phyloP scores from a whole-genome alignment of 768 basidiomycete species.

The Boletus barrowsii region DNA sequence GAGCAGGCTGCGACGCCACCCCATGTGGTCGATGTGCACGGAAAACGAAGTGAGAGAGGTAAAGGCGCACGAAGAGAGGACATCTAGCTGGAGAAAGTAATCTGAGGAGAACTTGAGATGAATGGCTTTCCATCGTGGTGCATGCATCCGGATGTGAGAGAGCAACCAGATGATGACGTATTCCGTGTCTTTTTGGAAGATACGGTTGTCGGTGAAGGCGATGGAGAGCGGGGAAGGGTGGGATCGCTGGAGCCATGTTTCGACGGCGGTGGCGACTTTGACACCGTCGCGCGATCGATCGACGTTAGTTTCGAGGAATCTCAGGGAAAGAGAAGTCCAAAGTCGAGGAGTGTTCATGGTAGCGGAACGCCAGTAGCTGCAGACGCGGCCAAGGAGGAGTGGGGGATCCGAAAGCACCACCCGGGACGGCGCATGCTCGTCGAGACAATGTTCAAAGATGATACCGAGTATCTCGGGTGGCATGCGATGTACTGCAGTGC shows the following conservation, averaged over 20 bases:
- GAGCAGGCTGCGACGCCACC: slow-evolving; percentile 21
- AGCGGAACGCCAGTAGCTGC: slow-evolving; percentile 25
- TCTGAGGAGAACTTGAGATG: slow-evolving; percentile 28
- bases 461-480: slow-evolving; percentile 40
- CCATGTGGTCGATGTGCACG: slow-evolving; percentile 27
- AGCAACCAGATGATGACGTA: slow-evolving; percentile 18
- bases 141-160: slow-evolving; percentile 14
- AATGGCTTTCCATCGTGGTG: slow-evolving; percentile 24
- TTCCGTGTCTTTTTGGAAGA: slow-evolving; percentile 26
- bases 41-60: slow-evolving; percentile 22
- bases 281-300: slow-evolving; percentile 20
- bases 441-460: slow-evolving; percentile 24
- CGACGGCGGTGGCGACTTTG: slow-evolving; percentile 12
- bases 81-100: slow-evolving; percentile 19
- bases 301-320: slow-evolving; percentile 19
- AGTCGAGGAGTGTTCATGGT: slow-evolving; percentile 16
- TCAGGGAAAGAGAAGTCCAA: slow-evolving; percentile 26
- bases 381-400: slow-evolving; percentile 25
- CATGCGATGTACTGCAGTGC: slow-evolving; percentile 9
- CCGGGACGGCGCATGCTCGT: neutral
- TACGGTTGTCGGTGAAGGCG: slow-evolving; percentile 25
- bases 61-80: slow-evolving; percentile 20
- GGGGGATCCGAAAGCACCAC: slow-evolving; percentile 13
- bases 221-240: slow-evolving; percentile 22
- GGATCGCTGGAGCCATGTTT: slow-evolving; percentile 25